phyloP scores from a whole-genome alignment of 2,329 filamentous ascomycete species.

The Exophiala viscosa region DNA sequence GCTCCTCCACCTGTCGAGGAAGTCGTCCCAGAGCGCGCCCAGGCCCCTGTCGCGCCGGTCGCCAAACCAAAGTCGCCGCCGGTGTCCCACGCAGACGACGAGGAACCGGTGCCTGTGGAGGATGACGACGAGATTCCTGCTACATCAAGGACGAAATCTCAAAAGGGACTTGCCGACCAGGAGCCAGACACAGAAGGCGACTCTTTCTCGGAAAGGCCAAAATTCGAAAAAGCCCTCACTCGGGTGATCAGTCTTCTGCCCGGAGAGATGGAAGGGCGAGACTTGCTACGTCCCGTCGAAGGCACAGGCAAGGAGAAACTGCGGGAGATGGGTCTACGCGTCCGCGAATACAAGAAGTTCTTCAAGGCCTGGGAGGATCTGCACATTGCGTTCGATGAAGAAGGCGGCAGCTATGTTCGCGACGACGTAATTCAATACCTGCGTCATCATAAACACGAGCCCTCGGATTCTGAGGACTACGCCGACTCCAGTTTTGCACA shows the following conservation, averaged over 20 bases:
- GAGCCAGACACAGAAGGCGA: background rate
- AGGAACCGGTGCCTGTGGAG: background rate
- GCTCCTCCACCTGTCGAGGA: background rate
- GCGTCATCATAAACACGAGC: conserved; percentile 28
- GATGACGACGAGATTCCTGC: background rate
- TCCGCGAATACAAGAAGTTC: conserved; percentile 39
- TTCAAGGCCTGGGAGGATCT: conserved; percentile 40
- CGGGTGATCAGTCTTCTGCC: conserved; percentile 25
- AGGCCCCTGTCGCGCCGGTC: background rate
- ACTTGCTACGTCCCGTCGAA: conserved; percentile 38
- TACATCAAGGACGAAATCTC: background rate
- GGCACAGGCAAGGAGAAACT: conserved; percentile 39
- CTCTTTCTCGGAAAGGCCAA: conserved; percentile 24
- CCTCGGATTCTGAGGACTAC: conserved; percentile 9
- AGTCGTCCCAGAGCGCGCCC: background rate
- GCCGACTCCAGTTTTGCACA: conserved; percentile 30
- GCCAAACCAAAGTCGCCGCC: background rate
- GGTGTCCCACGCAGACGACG: background rate
- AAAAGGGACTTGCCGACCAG: no score
- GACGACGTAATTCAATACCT: conserved; percentile 42
- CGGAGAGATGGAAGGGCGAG: conserved; percentile 29
- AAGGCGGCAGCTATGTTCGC: conserved; percentile 38
- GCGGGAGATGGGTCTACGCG: conserved; percentile 39
- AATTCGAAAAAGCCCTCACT: conserved; percentile 27
- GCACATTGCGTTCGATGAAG: conserved; percentile 27